Evolutionary conservation across 2,329 filamentous ascomycete species (phyloP).

Genomic region (Exophiala sp.): DNA sequence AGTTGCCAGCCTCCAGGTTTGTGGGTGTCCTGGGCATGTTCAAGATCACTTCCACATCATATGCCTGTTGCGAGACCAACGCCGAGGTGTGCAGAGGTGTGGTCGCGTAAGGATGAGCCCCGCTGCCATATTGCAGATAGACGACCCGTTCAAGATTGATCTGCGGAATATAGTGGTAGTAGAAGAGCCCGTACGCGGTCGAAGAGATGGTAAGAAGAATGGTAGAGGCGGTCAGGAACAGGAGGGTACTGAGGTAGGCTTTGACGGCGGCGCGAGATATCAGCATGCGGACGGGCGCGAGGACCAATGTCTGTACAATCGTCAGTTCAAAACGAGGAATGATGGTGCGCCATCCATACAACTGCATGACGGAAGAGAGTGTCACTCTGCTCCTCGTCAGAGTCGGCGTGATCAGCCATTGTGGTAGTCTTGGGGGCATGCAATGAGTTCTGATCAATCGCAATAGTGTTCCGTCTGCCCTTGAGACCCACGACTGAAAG

Average conservation of each 20-base stretch:
- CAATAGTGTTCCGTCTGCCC: neutral
- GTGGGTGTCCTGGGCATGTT: constrained; percentile 68
- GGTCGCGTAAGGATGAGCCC: constrained; percentile 49
- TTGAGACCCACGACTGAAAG: too few relatives aligned
- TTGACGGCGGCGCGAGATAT: constrained; percentile 58
- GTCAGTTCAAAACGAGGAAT: neutral
- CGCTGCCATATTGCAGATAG: constrained; percentile 53
- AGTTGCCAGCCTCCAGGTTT: constrained; percentile 78
- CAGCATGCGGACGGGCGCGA: constrained; percentile 50
- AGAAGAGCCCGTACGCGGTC: constrained; percentile 61
- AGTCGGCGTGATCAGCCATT: constrained; percentile 9
- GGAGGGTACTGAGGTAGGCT: constrained; percentile 56
- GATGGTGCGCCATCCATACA: constrained; percentile 4
- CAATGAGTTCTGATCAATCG: neutral
- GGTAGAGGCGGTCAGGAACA: constrained; percentile 49
- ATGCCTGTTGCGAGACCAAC: constrained; percentile 67
- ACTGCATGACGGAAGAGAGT: constrained; percentile 14
- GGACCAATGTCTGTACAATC: constrained; percentile 45
- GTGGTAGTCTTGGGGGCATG: neutral
- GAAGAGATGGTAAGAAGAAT: constrained; percentile 54
- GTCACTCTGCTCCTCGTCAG: constrained; percentile 6
- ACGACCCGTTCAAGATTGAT: constrained; percentile 57
- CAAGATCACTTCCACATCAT: constrained; percentile 73
- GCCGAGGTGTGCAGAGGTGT: constrained; percentile 42
- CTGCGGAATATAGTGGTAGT: constrained; percentile 61